These are phyloP conservation scores for Claviceps spartinae DNA, from an alignment of 2,329 filamentous ascomycete species.

Conservation along the genomic window DNA sequence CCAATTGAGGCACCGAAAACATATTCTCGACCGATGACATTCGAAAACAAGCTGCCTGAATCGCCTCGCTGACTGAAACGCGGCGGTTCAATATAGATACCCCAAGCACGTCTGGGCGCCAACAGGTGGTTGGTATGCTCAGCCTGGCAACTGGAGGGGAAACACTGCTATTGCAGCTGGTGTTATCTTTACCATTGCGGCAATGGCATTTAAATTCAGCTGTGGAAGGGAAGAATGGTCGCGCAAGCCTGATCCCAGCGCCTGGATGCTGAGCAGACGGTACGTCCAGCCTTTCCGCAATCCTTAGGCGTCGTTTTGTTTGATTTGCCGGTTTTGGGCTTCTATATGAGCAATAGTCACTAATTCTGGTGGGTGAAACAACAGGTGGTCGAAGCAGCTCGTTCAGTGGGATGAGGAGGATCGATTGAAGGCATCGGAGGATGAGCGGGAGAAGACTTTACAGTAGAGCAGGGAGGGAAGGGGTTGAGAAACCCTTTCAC, in stretches of 20 bases:
- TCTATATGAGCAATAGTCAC: not conserved
- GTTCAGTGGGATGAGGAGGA: slow-evolving; percentile 32
- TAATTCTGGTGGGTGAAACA: slow-evolving; percentile 1
- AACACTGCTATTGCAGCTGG: slow-evolving; percentile 72
- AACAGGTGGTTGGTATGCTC: slow-evolving; percentile 91
- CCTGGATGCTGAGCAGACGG: slow-evolving; percentile 78
- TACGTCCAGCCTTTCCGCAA: slow-evolving; percentile 30
- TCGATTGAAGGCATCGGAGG: slow-evolving; percentile 19
- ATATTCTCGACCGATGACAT: slow-evolving; percentile 5
- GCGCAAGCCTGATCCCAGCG: slow-evolving; percentile 60
- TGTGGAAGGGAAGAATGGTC: slow-evolving; percentile 60
- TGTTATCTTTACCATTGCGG: slow-evolving; percentile 54
- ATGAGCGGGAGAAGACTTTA: slow-evolving; percentile 17
- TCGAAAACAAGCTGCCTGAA: slow-evolving; percentile 3
- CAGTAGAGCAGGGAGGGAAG: slow-evolving; percentile 9
- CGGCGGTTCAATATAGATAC: slow-evolving; percentile 44
- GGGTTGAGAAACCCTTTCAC: not conserved
- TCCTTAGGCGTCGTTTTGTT: too few species aligned
- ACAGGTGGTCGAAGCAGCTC: slow-evolving; percentile 32
- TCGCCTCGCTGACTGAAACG: not conserved
- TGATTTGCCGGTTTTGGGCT: too few species aligned
- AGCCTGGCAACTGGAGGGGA: slow-evolving; percentile 85
- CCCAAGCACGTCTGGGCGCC: slow-evolving; percentile 99
- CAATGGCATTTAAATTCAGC: slow-evolving; percentile 56
- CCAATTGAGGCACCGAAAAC: slow-evolving; percentile 4